These are phyloP conservation scores for Trichocladium antarcticum DNA, from an alignment of 495 filamentous ascomycete genomes.

Conservation along the genomic window DNA sequence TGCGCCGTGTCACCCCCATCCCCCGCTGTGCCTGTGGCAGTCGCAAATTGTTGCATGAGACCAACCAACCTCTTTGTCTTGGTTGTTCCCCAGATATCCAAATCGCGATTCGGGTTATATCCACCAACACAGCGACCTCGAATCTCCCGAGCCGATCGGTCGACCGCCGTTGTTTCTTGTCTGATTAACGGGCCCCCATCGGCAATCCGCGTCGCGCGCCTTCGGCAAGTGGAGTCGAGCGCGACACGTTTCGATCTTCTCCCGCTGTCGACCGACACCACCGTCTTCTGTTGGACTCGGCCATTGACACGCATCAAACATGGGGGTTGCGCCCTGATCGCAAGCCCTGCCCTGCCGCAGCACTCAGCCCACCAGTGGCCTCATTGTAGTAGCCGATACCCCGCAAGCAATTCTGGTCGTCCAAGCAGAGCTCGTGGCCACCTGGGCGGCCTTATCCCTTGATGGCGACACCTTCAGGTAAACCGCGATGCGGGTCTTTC, in stretches of 20 bases:
- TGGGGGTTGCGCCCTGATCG: constrained; percentile 9
- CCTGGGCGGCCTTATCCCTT: too few species aligned
- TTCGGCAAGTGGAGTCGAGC: constrained; percentile 3
- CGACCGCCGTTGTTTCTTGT: not conserved
- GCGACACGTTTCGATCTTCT: not conserved
- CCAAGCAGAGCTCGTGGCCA: not conserved
- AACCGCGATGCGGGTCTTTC: not conserved
- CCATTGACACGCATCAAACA: constrained; percentile 1
- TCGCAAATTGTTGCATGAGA: not conserved
- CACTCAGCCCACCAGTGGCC: not conserved
- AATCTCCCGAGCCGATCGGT: not conserved
- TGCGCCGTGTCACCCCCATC: not conserved
- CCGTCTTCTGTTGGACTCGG: not conserved
- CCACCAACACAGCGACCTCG: not conserved
- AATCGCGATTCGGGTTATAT: too few species aligned
- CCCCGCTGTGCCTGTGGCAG: not conserved
- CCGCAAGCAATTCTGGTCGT: not conserved
- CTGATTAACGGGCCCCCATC: not conserved
- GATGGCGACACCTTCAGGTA: constrained; percentile 17
- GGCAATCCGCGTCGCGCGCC: not conserved
- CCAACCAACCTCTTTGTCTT: not conserved
- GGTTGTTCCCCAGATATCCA: too few species aligned
- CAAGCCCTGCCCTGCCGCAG: constrained; percentile 10
- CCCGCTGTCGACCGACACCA: not conserved
- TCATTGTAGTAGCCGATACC: not conserved